These are phyloP conservation scores for Quercus rubra DNA, from an alignment of 306 rosid species.

Conservation along the genomic window DNA sequence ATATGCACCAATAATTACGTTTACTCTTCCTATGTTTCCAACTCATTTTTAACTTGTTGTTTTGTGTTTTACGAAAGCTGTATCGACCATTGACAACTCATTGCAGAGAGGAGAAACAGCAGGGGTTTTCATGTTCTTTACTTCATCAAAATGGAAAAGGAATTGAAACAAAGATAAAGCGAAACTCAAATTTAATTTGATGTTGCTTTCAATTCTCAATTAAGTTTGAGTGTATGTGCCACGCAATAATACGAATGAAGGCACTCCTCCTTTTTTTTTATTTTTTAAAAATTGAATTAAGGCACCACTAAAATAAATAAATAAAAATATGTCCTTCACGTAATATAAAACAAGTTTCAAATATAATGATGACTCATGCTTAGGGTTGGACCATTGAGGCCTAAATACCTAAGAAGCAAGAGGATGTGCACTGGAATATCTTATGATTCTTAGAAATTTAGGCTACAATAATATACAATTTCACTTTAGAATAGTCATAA, in stretches of 20 bases:
- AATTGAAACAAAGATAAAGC: neutral
- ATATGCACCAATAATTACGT: too few species aligned
- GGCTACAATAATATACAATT: too few species aligned
- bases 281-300: too few species aligned
- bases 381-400: neutral
- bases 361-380: neutral
- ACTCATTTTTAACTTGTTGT: too few species aligned
- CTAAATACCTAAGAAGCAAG: neutral
- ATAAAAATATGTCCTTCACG: neutral
- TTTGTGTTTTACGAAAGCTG: too few species aligned
- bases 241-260: neutral
- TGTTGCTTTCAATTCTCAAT: neutral
- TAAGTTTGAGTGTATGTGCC: neutral
- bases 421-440: constrained; percentile 18
- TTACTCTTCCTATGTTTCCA: too few species aligned
- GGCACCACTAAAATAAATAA: too few species aligned
- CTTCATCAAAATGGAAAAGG: neutral
- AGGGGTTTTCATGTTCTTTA: neutral
- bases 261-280: too few species aligned
- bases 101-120: neutral
- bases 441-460: constrained; percentile 6
- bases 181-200: neutral
- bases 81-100: too few species aligned
- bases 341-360: neutral
- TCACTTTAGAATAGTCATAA: neutral